Evolutionary conservation across 2,329 filamentous ascomycete genomes (phyloP).

Genomic region (Phialophora macrospora): DNA sequence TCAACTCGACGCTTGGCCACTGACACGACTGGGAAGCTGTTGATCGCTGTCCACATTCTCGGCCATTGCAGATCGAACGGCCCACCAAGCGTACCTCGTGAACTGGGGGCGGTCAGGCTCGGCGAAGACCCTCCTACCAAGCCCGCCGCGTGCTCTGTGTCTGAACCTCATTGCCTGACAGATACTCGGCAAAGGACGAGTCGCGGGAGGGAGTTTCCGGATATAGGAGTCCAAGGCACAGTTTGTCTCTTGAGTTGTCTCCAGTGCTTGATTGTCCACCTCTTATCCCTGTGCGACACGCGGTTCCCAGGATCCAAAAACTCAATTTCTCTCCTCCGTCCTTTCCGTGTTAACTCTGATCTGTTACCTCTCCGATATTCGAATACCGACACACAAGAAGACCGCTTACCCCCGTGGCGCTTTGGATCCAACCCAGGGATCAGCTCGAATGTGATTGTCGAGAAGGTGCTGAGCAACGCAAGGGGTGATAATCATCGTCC

Average conservation of each 20-base stretch:
- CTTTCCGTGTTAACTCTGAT: not conserved
- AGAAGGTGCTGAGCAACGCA: not conserved
- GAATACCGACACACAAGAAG: not conserved
- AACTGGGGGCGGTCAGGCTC: not conserved
- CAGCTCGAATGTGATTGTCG: not conserved
- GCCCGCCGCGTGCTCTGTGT: conserved; percentile 18
- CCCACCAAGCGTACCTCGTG: conserved; percentile 5
- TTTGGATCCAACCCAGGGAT: not conserved
- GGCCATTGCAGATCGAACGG: conserved; percentile 9
- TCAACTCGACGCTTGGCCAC: conserved; percentile 10
- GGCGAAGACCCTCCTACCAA: not conserved
- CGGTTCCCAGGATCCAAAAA: not conserved
- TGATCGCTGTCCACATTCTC: conserved; percentile 19
- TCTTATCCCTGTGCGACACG: conserved; percentile 8
- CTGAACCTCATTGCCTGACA: conserved; percentile 10
- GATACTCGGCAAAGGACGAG: conserved; percentile 8
- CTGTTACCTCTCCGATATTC: conserved; percentile 1
- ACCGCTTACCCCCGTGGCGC: not conserved
- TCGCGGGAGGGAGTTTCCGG: not conserved
- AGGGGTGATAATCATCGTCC: not conserved
- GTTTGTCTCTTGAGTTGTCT: conserved; percentile 3
- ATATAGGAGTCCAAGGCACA: conserved; percentile 1
- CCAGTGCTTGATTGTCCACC: conserved; percentile 12
- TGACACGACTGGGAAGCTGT: conserved; percentile 1
- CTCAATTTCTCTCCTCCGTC: conserved; percentile 2